These are phyloP conservation scores for Zygosaccharomyces bisporus DNA, from an alignment of 805 yeast species.

Conservation along the genomic window DNA sequence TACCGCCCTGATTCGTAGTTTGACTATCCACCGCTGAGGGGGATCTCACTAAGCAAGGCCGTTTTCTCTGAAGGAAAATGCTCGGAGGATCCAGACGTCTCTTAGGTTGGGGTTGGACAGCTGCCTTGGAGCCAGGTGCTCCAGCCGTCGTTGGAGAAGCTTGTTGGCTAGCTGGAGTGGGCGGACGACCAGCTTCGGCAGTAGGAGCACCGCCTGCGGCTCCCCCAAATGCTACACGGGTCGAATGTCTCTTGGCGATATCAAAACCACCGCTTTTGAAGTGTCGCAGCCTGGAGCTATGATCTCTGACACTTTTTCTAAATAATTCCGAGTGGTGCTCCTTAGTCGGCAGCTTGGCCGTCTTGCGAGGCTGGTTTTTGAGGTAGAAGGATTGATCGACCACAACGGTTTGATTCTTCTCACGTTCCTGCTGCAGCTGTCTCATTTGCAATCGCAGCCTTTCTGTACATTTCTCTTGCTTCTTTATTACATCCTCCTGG, in stretches of 20 bases:
- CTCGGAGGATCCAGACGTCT: slow-evolving; percentile 20
- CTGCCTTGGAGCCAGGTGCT: not conserved
- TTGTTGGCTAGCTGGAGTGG: not conserved
- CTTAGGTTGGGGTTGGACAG: slow-evolving; percentile 8
- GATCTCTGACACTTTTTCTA: slow-evolving; percentile 21
- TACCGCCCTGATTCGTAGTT: not conserved
- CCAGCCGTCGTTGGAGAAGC: slow-evolving; percentile 1
- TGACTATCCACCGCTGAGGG: not conserved
- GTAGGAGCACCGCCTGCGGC: slow-evolving; percentile 24
- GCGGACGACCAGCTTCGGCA: not conserved
- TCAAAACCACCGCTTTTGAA: slow-evolving; percentile 20
- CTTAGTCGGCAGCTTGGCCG: slow-evolving; percentile 8
- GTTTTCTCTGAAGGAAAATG: slow-evolving; percentile 22
- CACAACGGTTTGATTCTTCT: slow-evolving; percentile 31
- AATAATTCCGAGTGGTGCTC: slow-evolving; percentile 17
- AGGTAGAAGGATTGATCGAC: slow-evolving; percentile 24
- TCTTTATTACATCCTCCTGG: slow-evolving; percentile 33
- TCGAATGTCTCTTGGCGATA: slow-evolving; percentile 17
- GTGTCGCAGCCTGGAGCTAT: slow-evolving; percentile 20
- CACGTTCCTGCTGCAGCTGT: slow-evolving; percentile 32
- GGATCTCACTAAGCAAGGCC: slow-evolving; percentile 10
- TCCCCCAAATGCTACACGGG: slow-evolving; percentile 35
- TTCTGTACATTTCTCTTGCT: slow-evolving; percentile 37
- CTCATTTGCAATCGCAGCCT: slow-evolving; percentile 34
- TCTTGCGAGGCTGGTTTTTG: slow-evolving; percentile 14